A percentile compares a stretch with the other conserved stretches of the same genome.
Evolutionary conservation across 116 monocot genomes (phyloP).

Genomic region (Phalaenopsis hybrid): DNA sequence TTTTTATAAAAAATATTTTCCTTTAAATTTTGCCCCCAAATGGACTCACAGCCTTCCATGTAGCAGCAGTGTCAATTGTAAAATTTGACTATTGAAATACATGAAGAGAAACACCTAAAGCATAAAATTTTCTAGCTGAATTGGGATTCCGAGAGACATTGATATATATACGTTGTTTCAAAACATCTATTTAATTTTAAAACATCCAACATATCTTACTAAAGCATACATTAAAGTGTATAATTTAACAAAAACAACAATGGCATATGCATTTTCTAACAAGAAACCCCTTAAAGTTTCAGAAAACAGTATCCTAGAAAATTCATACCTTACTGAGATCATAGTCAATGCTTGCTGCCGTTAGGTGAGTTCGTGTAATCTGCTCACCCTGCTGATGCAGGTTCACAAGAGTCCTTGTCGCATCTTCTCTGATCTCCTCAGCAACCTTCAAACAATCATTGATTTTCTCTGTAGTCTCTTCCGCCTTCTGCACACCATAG

Average conservation of each 20-base stretch:
- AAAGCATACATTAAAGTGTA: neutral
- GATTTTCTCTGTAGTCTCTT: constrained; percentile 67
- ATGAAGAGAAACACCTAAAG: no score
- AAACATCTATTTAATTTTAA: neutral
- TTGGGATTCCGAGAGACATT: no score
- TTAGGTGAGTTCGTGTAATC: constrained; percentile 61
- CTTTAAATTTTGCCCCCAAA: no score
- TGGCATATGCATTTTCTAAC: neutral
- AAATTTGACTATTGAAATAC: no score
- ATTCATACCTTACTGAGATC: constrained; percentile 70
- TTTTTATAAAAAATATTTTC: no score
- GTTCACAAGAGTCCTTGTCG: constrained; percentile 46
- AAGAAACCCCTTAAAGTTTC: neutral
- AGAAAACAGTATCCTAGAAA: neutral
- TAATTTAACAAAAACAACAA: neutral
- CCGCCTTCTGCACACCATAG: constrained; percentile 67
- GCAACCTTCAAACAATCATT: constrained; percentile 68
- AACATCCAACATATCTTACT: neutral
- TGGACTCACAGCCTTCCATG: no score
- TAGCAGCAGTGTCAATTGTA: no score
- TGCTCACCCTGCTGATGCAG: constrained; percentile 87
- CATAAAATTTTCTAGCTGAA: no score
- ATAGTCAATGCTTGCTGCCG: constrained; percentile 53
- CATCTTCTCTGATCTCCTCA: constrained; percentile 74
- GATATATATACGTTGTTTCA: neutral